Base-by-base conservation (phyloP, 345 rosid species). In the Xanthoceras sorbifolium region DNA sequence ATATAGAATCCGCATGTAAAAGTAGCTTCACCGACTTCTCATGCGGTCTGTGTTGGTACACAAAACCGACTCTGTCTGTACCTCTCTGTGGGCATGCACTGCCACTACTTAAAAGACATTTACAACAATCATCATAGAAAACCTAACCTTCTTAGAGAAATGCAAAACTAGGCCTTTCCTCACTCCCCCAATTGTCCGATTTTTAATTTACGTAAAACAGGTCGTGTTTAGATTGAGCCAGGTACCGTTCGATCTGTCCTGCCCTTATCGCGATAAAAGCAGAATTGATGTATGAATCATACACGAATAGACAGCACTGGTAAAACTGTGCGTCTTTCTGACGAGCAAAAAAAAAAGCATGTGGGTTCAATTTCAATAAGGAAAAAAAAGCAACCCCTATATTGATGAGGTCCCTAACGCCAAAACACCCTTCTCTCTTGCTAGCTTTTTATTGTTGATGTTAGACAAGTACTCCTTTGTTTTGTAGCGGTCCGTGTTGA, bases 401-500 rank as follows among this genome's bases (percentile, higher is more conserved):
- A 4, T 15, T 79, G 48, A 63, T 69, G 64, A 60, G 77, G 31
- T 59, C 62, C 77, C 28, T 0, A 29, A 22, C 32, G 15, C n/a
- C n/a, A 25, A 25, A 28, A 63, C 8, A 31, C 7, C 17, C 14
- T 7, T 9, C 44, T n/a, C 26, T n/a, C 3, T 38, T 65, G 3
- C 23, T 20, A 4, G 22, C 14, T n/a, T 32, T 32, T 60, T 57
- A 42, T 18, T 76, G 61, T 68, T 63, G 11, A 29, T 52, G 18
- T 31, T 61, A 32, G 82, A 61, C 48, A 34, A 54, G 42, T 74
- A 17, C 61, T 62, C 0, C 5, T 59, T 77, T 86, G 85, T 79
- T 77, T 73, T 31, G 36, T 82, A 73, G 85, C 79, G 78, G 81
- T 78, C 81, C 65, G 52, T 46, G 52, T n/a, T 20, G 14, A 12